Evolutionary conservation across 148 eudicot species (phyloP).

Genomic region (Hydrangea macrophylla): DNA sequence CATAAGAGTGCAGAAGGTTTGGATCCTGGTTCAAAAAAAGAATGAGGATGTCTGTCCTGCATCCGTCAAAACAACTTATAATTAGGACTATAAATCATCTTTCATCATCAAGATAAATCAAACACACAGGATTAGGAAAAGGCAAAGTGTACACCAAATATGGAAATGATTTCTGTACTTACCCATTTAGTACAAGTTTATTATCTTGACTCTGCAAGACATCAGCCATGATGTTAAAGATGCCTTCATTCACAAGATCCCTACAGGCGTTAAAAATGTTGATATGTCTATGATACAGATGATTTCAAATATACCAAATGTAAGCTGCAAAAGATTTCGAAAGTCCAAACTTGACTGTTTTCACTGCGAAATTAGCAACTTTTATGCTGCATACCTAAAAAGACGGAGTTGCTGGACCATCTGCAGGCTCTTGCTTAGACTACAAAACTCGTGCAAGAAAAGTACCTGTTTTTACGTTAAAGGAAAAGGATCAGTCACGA

Average conservation of each 20-base stretch:
- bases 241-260: constrained; percentile 89
- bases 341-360: background rate
- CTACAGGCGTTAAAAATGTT: constrained; percentile 32
- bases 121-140: background rate
- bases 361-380: background rate
- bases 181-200: constrained; percentile 85
- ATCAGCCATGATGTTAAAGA: constrained; percentile 76
- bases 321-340: background rate
- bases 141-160: background rate
- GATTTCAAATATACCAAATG: background rate
- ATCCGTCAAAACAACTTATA: constrained; percentile 42
- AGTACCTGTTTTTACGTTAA: constrained; percentile 42
- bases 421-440: constrained; percentile 90
- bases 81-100: constrained; percentile 6
- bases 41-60: constrained; percentile 99
- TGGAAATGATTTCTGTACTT: constrained; percentile 17
- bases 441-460: constrained; percentile 91
- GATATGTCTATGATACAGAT: background rate
- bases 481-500: background rate
- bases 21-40: constrained; percentile 86
- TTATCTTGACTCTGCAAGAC: constrained; percentile 66
- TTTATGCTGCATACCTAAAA: constrained; percentile 52
- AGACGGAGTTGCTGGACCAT: constrained; percentile 88
- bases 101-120: background rate
- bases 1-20: constrained; percentile 78